Base-by-base conservation (phyloP, 1,139 yeast genomes). In the Tardiomyces digboiensis region DNA sequence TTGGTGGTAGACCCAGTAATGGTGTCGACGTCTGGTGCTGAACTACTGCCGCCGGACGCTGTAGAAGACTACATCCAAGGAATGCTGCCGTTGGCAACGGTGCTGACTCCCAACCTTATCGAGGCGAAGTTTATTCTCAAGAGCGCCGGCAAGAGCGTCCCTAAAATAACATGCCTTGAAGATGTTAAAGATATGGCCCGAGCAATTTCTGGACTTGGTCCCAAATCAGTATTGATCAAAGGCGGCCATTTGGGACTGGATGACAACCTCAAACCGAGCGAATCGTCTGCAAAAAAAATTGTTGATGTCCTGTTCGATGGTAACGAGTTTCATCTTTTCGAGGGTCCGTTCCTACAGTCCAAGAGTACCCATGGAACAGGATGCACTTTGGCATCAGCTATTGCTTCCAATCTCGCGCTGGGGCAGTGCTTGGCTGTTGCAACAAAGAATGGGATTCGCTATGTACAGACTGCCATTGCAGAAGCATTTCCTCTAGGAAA, bases 321-420 rank as follows among this genome's bases (percentile, higher is more conserved):
- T 1, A 70, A 67, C 3, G 54, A 57, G 1, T 61, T 69, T 38
- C 66, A 71, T 1, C 59, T 76, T 1, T 78, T 75, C 57, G 69
- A 71, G 49, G 77, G 88, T 7, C 61, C 60, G 2, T 75, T 60
- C 52, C 61, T 79, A 86, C 1, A 58, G 14, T 43, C 54, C 2
- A 39, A 64, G 3, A 76, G 80, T 54, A 79, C 88, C 0, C 97
- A 88, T 60, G 97, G 97, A 8, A 86, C 96, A 1, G 97, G 97
- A 0, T 88, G 97, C 61, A 84, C 96, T 0, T 67, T 88, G 42
- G 80, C 95, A 0, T 80, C 95, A 1, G 74, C 95, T 1, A 81
- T 88, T 52, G 82, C 94, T 0, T 78, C 93, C 1, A 79, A 83
- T 53, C 53, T 86, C 40, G 89, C 95, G 2, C 68, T 67, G 39